phyloP scores from a whole-genome alignment of 495 filamentous ascomycete species.

The Aspergillus incahuasiensis region DNA sequence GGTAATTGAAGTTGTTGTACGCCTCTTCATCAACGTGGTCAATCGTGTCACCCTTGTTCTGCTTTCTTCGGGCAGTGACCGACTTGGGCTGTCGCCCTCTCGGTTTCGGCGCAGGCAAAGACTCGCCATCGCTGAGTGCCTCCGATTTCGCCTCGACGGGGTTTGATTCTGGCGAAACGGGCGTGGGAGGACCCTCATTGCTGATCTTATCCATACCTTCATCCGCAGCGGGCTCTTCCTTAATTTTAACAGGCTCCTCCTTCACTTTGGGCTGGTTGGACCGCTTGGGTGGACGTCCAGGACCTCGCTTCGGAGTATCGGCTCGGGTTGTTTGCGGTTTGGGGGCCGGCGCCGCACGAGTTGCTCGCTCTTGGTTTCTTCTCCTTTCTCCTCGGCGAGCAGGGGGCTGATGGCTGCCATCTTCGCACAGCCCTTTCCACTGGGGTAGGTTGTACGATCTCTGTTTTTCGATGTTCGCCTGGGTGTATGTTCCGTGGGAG shows the following conservation, averaged over 20 bases:
- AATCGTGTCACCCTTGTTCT: slow-evolving; percentile 65
- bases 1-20: slow-evolving; percentile 86
- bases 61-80: slow-evolving; percentile 67
- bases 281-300: slow-evolving; percentile 46
- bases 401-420: slow-evolving; percentile 91
- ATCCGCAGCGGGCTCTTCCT: slow-evolving; percentile 43
- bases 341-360: slow-evolving; percentile 32
- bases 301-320: slow-evolving; percentile 43
- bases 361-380: slow-evolving; percentile 62
- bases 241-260: slow-evolving; percentile 44
- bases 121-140: slow-evolving; percentile 48
- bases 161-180: slow-evolving; percentile 48
- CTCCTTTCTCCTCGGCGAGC: slow-evolving; percentile 89
- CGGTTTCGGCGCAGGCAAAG: slow-evolving; percentile 39
- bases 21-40: slow-evolving; percentile 76
- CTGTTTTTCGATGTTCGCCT: slow-evolving; percentile 93
- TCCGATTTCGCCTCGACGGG: slow-evolving; percentile 46
- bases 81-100: slow-evolving; percentile 55
- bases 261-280: slow-evolving; percentile 40
- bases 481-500: slow-evolving; percentile 86
- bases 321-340: slow-evolving; percentile 30
- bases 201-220: slow-evolving; percentile 36
- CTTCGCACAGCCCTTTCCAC: slow-evolving; percentile 87
- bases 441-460: slow-evolving; percentile 94
- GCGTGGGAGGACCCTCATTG: slow-evolving; percentile 47